A percentile compares a stretch with the other conserved stretches of the same genome.
phyloP scores from a whole-genome alignment of 2,329 filamentous ascomycete species.

The Ophidiomyces ophidiicola region DNA sequence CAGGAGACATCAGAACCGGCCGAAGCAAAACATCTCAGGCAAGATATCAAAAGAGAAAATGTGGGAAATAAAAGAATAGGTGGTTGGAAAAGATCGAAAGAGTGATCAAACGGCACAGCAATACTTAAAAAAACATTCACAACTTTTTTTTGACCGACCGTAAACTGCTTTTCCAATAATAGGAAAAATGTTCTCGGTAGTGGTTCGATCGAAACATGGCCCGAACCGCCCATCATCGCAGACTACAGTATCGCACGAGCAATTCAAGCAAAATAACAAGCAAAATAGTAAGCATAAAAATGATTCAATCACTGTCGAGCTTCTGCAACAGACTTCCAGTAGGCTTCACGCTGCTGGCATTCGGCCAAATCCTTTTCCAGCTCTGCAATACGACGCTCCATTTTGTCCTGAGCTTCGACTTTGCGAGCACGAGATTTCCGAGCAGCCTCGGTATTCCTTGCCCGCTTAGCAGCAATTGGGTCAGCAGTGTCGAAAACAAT shows the following conservation, averaged over 20 bases:
- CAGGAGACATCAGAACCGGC: constrained; percentile 43
- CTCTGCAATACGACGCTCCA: constrained; percentile 62
- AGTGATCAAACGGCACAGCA: neutral
- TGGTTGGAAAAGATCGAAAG: neutral
- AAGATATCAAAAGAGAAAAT: constrained; percentile 13
- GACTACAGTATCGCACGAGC: constrained; percentile 17
- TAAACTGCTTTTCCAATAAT: neutral
- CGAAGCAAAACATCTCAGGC: constrained; percentile 16
- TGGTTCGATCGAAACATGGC: constrained; percentile 22
- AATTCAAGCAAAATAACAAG: neutral
- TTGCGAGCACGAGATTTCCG: constrained; percentile 87
- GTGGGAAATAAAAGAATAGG: neutral
- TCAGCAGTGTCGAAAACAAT: constrained; percentile 67
- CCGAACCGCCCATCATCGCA: constrained; percentile 28
- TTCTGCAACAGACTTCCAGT: constrained; percentile 27
- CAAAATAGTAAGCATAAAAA: constrained; percentile 11
- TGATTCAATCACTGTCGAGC: constrained; percentile 17
- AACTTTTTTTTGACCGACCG: neutral
- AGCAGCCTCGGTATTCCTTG: constrained; percentile 83
- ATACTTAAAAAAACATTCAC: neutral
- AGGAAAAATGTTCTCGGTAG: constrained; percentile 12
- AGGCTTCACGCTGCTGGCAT: constrained; percentile 27
- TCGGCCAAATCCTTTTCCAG: constrained; percentile 41
- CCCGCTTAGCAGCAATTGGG: constrained; percentile 75
- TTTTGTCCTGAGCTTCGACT: constrained; percentile 58